Base-by-base conservation (phyloP, 2,329 filamentous ascomycete genomes). In the Fusarium globosum region DNA sequence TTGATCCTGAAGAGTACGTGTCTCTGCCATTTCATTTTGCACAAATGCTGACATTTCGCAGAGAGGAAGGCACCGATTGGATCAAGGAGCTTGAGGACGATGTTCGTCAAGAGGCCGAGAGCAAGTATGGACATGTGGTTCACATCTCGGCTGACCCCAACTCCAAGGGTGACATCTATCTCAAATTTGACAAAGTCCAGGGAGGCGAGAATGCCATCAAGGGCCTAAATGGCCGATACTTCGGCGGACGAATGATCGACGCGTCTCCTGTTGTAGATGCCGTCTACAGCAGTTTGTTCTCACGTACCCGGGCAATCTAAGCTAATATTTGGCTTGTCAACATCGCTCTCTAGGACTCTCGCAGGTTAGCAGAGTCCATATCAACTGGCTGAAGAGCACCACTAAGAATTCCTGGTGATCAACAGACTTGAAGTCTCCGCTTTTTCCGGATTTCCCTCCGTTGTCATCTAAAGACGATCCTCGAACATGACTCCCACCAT, bases 121-220 rank as follows among this genome's bases (percentile, higher is more conserved):
- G 91, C 79, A 97, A 96, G 88, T 99, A 98, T 87, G 96, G 96
- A 80, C 94, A 96, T 79, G 96, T 99, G 79, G 95, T 98, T 83
- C 96, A 99, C 90, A 97, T 98, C 84, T 90, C 95, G 78, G 89
- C 97, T 84, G 96, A 98, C 86, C 91, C 93, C 76, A 97, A 97
- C 85, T 96, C 95, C 53, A 91, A 93, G 83, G 96, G 96, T 84
- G 96, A 99, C 82, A 96, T 99, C 78, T 99, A 97, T 84, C 91
- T 99, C 83, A 99, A 99, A 84, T 99, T 99, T 86, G 95, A 97
- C 84, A 93, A 94, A 80, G 94, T 98, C 72, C 91, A 95, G 82
- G 96, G 96, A 78, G 96, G 96, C 81, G 94, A 98, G 85, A 98
- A 98, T 82, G 96, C 96, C 79, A 97, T 98, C 85, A 97, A 97